These are phyloP conservation scores for Apiospora hydei DNA, from an alignment of 2,329 filamentous ascomycete species.

Conservation along the genomic window DNA sequence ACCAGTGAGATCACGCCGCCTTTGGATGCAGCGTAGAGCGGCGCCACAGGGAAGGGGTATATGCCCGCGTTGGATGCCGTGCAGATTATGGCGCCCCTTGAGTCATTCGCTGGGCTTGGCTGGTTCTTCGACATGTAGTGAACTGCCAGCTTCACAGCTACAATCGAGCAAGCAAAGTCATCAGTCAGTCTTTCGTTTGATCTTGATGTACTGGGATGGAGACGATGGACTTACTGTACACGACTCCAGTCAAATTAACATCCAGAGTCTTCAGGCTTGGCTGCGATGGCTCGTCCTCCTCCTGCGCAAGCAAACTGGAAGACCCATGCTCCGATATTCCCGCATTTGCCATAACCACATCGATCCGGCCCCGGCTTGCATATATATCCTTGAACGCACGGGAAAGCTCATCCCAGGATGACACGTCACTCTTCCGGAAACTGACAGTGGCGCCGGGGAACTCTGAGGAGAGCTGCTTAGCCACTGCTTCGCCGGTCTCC, in stretches of 20 bases:
- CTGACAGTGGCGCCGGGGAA: constrained; percentile 35
- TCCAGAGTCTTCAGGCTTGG: constrained; percentile 39
- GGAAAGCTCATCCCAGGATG: constrained; percentile 47
- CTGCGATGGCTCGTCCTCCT: constrained; percentile 35
- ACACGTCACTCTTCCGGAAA: constrained; percentile 47
- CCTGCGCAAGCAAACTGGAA: constrained; percentile 36
- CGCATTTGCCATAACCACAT: constrained; percentile 58
- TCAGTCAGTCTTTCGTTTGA: not conserved
- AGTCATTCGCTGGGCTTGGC: constrained; percentile 34
- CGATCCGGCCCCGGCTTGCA: constrained; percentile 45
- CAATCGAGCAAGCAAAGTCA: too few species aligned
- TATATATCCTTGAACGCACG: constrained; percentile 44
- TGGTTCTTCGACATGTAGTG: constrained; percentile 58
- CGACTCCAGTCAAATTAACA: constrained; percentile 48
- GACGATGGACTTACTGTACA: constrained; percentile 50
- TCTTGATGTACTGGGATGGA: too few species aligned
- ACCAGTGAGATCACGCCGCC: constrained; percentile 57
- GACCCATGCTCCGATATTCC: constrained; percentile 52
- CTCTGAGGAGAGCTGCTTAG: constrained; percentile 36
- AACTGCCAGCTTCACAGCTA: constrained; percentile 56
- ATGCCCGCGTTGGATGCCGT: constrained; percentile 61
- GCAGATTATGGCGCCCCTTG: constrained; percentile 57
- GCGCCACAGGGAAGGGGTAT: constrained; percentile 58
- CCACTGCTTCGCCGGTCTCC: constrained; percentile 35
- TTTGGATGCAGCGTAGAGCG: constrained; percentile 58